A percentile compares a stretch with the other conserved stretches of the same genome.
These are phyloP conservation scores for Alternaria metachromatica DNA, from an alignment of 2,329 filamentous ascomycete genomes.

Conservation along the genomic window DNA sequence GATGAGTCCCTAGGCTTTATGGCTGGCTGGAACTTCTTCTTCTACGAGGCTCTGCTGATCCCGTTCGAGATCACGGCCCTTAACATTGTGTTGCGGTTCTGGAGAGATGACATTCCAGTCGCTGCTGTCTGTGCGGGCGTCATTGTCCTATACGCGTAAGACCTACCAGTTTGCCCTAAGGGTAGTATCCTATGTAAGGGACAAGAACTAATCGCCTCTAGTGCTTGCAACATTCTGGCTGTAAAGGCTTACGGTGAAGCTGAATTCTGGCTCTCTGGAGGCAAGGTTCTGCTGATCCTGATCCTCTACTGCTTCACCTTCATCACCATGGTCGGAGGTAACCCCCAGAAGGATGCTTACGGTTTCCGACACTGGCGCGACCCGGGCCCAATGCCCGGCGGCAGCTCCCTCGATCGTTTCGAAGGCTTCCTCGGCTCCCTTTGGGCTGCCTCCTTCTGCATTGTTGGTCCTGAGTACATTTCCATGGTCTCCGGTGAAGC, in stretches of 20 bases:
- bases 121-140: constrained; percentile 50
- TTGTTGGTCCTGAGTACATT: constrained; percentile 58
- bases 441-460: constrained; percentile 55
- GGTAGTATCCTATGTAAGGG: background rate
- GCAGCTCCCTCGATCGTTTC: constrained; percentile 37
- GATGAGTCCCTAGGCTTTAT: constrained; percentile 70
- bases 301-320: constrained; percentile 57
- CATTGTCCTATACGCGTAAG: constrained; percentile 53
- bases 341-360: constrained; percentile 50
- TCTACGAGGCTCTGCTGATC: constrained; percentile 60
- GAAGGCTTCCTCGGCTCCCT: constrained; percentile 50
- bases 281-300: constrained; percentile 56
- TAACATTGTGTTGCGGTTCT: constrained; percentile 48
- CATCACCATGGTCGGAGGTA: constrained; percentile 55
- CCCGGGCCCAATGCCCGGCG: constrained; percentile 41
- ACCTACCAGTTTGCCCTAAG: constrained; percentile 3
- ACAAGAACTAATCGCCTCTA: constrained; percentile 32
- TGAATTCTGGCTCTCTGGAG: constrained; percentile 55
- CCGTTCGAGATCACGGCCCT: constrained; percentile 60
- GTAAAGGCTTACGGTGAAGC: constrained; percentile 55
- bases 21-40: constrained; percentile 60
- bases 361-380: constrained; percentile 56
- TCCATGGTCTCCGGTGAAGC: constrained; percentile 57
- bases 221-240: constrained; percentile 56
- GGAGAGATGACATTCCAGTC: constrained; percentile 56